Percentiles rank a stretch among this genome's conserved stretches.
phyloP scores from a whole-genome alignment of 768 basidiomycete genomes.

The Rubroboletus pulcherrimus region DNA sequence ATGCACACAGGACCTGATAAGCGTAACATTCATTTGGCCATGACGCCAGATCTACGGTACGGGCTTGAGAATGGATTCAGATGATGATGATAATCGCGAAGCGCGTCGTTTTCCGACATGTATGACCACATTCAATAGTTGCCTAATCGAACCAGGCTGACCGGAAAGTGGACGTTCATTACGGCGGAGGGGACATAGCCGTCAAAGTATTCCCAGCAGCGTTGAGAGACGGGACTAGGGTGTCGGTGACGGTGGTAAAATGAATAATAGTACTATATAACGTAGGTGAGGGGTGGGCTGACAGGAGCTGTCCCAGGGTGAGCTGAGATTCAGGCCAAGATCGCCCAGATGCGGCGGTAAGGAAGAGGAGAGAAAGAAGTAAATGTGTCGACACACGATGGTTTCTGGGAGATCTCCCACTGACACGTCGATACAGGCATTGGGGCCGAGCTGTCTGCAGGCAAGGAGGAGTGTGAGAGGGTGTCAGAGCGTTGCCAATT shows the following conservation, averaged over 20 bases:
- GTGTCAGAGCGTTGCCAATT: slow-evolving; percentile 1
- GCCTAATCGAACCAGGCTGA: slow-evolving; percentile 11
- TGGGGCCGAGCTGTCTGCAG: slow-evolving; percentile 20
- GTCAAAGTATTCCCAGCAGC: slow-evolving; percentile 18
- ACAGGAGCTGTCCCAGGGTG: slow-evolving; percentile 26
- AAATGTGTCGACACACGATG: slow-evolving; percentile 10
- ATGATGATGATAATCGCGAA: slow-evolving; percentile 19
- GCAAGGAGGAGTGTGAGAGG: too few relatives aligned
- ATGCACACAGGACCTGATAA: slow-evolving; percentile 12
- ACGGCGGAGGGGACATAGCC: slow-evolving; percentile 6
- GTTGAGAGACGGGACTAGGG: background rate
- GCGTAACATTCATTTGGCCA: slow-evolving; percentile 10
- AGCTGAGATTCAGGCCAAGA: slow-evolving; percentile 16
- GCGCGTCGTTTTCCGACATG: slow-evolving; percentile 9
- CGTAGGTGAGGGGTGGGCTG: slow-evolving; percentile 12
- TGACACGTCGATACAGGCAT: slow-evolving; percentile 10
- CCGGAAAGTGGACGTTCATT: slow-evolving; percentile 7
- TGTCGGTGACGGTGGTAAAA: slow-evolving; percentile 12
- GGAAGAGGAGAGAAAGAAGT: slow-evolving; percentile 2
- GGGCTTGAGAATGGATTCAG: slow-evolving; percentile 12
- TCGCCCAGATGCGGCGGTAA: slow-evolving; percentile 16
- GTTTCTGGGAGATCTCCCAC: slow-evolving; percentile 19
- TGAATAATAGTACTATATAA: slow-evolving; percentile 14
- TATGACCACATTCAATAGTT: slow-evolving; percentile 1
- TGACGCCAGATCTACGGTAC: slow-evolving; percentile 17